Conservation (phyloP, 202 grass and related monocot species). For the Setaria italica region DNA sequence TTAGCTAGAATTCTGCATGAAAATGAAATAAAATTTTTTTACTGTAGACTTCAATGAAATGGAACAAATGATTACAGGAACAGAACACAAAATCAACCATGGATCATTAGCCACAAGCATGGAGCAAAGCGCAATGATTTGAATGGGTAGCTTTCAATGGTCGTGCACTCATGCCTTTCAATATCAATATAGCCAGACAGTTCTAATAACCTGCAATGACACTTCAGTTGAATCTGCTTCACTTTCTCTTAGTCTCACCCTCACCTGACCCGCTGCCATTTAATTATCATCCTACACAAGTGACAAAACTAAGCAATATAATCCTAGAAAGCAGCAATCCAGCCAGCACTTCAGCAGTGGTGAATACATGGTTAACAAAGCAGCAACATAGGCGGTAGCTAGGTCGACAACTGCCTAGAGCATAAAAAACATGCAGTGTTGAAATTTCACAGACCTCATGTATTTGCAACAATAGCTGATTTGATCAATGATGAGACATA, state of each 20-base stretch:
- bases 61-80: conserved; percentile 13
- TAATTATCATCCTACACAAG: background rate
- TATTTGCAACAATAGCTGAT: too few species aligned
- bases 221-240: background rate
- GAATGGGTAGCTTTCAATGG: conserved; percentile 17
- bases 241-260: background rate
- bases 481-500: too few species aligned
- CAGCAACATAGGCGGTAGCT: too few species aligned
- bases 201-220: conserved; percentile 4
- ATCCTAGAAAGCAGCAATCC: background rate
- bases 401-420: too few species aligned
- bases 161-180: conserved; percentile 18
- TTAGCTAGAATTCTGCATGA: conserved; percentile 91
- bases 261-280: background rate
- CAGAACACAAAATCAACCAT: background rate
- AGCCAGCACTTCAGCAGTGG: conserved; percentile 7
- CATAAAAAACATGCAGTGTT: too few species aligned
- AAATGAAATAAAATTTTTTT: conserved; percentile 30
- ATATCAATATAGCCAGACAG: conserved; percentile 22
- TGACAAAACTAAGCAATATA: conserved; percentile 4
- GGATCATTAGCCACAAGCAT: conserved; percentile 2
- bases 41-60: background rate
- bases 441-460: too few species aligned
- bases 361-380: too few species aligned
- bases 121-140: background rate